Percentiles rank a stretch among this genome's conserved stretches.
Evolutionary conservation across 106 monocot genomes (phyloP).

Genomic region (Apostasia ramifera): DNA sequence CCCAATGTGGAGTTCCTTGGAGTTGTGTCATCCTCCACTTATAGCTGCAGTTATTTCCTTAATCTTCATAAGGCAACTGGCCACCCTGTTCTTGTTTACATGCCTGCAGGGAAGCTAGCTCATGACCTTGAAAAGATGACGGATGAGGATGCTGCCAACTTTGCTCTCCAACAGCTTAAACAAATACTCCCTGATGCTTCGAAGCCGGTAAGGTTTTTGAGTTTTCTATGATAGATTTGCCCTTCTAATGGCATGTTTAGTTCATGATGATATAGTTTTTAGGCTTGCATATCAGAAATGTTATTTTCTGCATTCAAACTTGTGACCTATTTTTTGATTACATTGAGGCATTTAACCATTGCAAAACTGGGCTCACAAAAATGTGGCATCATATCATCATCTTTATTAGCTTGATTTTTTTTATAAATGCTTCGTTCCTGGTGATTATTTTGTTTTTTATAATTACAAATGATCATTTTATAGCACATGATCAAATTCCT

Average conservation of each 20-base stretch:
- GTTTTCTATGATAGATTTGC: not conserved
- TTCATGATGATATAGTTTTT: not conserved
- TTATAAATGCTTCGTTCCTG: too few species aligned
- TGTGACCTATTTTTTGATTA: too few species aligned
- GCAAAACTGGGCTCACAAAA: too few species aligned
- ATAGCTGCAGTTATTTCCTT: conserved; percentile 98
- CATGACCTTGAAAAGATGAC: conserved; percentile 90
- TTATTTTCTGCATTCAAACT: too few species aligned
- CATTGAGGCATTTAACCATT: too few species aligned
- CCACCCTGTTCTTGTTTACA: conserved; percentile 96
- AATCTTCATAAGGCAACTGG: conserved; percentile 99
- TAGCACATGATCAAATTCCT: too few species aligned
- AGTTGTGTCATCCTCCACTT: conserved; percentile 77
- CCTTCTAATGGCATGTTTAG: too few species aligned
- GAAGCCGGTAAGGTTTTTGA: conserved; percentile 48
- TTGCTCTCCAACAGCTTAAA: conserved; percentile 82
- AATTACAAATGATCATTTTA: too few species aligned
- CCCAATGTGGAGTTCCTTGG: conserved; percentile 98
- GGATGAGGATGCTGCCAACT: conserved; percentile 75
- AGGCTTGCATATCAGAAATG: not conserved
- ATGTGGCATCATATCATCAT: too few species aligned
- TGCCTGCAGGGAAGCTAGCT: conserved; percentile 93
- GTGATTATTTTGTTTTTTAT: too few species aligned
- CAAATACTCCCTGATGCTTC: conserved; percentile 75
- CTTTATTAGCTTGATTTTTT: too few species aligned